A percentile compares a stretch with the other conserved stretches of the same genome.
Conservation (phyloP, 257 asterid genomes). For the Ajuga chamaepitys region DNA sequence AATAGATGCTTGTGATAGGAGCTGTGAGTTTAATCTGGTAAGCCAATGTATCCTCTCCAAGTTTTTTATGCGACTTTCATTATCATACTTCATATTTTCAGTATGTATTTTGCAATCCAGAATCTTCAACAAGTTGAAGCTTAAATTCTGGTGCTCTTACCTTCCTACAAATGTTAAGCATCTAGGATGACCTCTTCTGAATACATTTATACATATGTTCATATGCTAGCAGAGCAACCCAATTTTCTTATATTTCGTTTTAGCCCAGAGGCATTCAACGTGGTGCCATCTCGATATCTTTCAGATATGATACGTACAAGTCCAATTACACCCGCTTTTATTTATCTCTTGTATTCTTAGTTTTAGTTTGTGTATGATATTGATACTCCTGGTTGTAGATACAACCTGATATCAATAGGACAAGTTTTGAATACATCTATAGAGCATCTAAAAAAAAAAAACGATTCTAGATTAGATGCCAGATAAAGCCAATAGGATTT, state of each 20-base stretch:
- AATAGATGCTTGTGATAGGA: slow-evolving; percentile 58
- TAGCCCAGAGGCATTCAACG: not conserved
- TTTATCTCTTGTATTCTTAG: not conserved
- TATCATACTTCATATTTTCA: slow-evolving; percentile 13
- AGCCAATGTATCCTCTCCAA: slow-evolving; percentile 17
- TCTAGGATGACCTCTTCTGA: not conserved
- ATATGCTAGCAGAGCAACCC: not conserved
- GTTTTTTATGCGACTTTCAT: not conserved
- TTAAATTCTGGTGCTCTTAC: not conserved
- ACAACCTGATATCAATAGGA: not conserved
- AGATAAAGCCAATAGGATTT: not conserved
- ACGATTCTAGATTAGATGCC: not conserved
- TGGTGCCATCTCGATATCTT: not conserved
- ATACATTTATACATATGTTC: not conserved
- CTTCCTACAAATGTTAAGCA: not conserved
- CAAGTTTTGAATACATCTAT: not conserved
- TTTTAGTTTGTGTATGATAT: not conserved
- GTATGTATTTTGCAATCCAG: not conserved
- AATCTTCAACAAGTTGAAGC: slow-evolving; percentile 1
- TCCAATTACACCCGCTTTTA: not conserved
- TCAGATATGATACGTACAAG: not conserved
- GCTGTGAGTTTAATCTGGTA: slow-evolving; percentile 83
- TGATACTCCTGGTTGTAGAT: not conserved
- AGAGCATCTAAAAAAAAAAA: not conserved
- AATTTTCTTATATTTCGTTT: not conserved